Evolutionary conservation across 169 alveolate species (phyloP), one percentile per base, ranked within the genome.

Genomic region (Plasmodium chabaudi): DNA sequence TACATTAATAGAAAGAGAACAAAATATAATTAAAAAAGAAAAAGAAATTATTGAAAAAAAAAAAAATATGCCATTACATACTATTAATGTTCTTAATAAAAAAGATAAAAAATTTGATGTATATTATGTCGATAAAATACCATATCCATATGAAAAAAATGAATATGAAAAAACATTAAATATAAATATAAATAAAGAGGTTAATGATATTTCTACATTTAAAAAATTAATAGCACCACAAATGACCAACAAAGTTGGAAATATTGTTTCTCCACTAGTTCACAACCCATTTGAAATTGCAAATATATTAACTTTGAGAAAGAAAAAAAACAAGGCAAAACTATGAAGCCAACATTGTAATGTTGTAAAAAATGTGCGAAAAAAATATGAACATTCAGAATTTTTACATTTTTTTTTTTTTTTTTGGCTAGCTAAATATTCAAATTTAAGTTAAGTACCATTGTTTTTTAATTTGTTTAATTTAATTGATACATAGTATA

Each of bases 51-150:
- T 79, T 5, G 82, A 79, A 46, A 65, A 55, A 17, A 79, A 64
- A 57, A 79, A 79, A 67, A 79, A 65, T 39, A 79, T 65, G 3
- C 89, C 89, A 12, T 25, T 79, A 5, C 89, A 79, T 65, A 59
- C 89, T 5, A 79, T 79, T 34, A 65, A 42, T 15, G 25, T 65
- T 2, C 34, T 51, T 47, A 67, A 67, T 9, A 79, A 39, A 46
- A 79, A 79, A 70, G 89, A 79, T 27, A 79, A 46, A 79, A 79
- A 79, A 27, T 79, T 65, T 60, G 68, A 65, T 9, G 60, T 34
- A 34, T 79, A 79, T 67, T 67, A 65, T 46, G 56, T 79, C 1
- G 82, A 79, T 19, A 79, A 79, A 69, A 47, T 79, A 17, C 89
- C 89, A 5, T 79, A 65, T 67, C 82, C 82, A 27, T 79, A 27